Evolutionary conservation across 2,329 filamentous ascomycete species (phyloP).

Genomic region (Talaromyces amestolkiae): DNA sequence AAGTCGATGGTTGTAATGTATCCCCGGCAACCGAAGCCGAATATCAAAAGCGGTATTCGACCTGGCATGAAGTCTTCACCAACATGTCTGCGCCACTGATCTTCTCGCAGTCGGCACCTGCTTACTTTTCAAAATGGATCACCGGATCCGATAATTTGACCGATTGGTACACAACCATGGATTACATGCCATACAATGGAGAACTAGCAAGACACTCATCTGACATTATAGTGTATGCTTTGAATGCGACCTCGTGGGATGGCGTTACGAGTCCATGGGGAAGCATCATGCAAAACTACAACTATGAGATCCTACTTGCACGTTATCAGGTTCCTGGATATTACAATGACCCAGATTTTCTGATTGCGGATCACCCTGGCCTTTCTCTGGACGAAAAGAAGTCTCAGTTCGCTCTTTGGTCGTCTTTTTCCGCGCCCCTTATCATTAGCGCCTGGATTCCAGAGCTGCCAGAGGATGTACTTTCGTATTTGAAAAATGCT

Average conservation of each 20-base stretch:
- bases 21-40: slow-evolving; percentile 26
- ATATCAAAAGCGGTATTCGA: slow-evolving; percentile 35
- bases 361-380: slow-evolving; percentile 49
- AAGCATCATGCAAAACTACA: slow-evolving; percentile 51
- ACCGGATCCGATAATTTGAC: slow-evolving; percentile 36
- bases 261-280: slow-evolving; percentile 41
- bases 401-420: slow-evolving; percentile 54
- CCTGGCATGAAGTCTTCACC: slow-evolving; percentile 45
- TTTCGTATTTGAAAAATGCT: slow-evolving; percentile 41
- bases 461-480: slow-evolving; percentile 33
- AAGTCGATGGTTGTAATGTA: slow-evolving; percentile 48
- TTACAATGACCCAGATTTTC: slow-evolving; percentile 52
- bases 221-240: slow-evolving; percentile 44
- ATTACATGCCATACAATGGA: slow-evolving; percentile 42
- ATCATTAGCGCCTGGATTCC: slow-evolving; percentile 50
- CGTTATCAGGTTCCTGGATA: slow-evolving; percentile 47
- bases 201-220: slow-evolving; percentile 48
- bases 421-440: slow-evolving; percentile 49
- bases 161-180: slow-evolving; percentile 49
- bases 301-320: slow-evolving; percentile 43
- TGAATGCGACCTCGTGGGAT: slow-evolving; percentile 27
- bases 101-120: slow-evolving; percentile 49
- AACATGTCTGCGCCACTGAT: slow-evolving; percentile 39
- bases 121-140: slow-evolving; percentile 38
- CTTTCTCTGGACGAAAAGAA: slow-evolving; percentile 46